Evolutionary conservation across 345 rosid genomes (phyloP), one percentile per base, ranked within the genome.

Genomic region (Laguncularia racemosa): DNA sequence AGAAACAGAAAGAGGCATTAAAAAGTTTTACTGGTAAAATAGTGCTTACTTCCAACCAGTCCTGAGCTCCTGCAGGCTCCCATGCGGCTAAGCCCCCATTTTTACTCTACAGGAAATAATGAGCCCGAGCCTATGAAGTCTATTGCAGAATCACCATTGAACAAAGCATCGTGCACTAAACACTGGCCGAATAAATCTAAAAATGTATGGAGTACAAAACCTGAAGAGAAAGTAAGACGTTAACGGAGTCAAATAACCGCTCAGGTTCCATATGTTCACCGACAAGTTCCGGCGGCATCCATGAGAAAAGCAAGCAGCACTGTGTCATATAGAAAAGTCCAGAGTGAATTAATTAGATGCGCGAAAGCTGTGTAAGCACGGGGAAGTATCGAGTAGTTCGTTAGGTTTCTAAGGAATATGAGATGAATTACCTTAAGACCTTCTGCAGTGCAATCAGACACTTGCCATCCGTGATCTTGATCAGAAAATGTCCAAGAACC

Each of bases 31-130:
- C 1, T 33, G 7, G 9, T 33, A 33, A 33, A 33, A 33, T 33
- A 43, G 12, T 6, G 21, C 57, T 64, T 63, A 81, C 89, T 69
- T 85, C 84, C 50, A 83, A 52, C 89, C 84, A 81, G 4, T 61
- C 48, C 43, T 56, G 47, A 40, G 81, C 87, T 44, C 78, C 62
- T 55, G 59, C 77, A 12, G 92, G 90, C 63, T 83, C 86, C 93
- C 93, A 83, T 0, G 70, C 78, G 16, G 89, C 3, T 16, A 75
- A 26, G 40, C 95, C 95, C 14, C 90, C 95, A 26, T 67, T 74
- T 64, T 72, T 56, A 56, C 78, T 70, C 90, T 86, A 75, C 50
- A 65, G 50, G 3, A 52, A 56, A 13, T 58, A 13, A 56, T 8
- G 12, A 18, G 20, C 20, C 12, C 12, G 18, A 14, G 17, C 19